Percentiles rank a stretch among this genome's conserved stretches.
Conservation (phyloP, 2,329 filamentous ascomycete genomes). For the Emergomyces orientalis region DNA sequence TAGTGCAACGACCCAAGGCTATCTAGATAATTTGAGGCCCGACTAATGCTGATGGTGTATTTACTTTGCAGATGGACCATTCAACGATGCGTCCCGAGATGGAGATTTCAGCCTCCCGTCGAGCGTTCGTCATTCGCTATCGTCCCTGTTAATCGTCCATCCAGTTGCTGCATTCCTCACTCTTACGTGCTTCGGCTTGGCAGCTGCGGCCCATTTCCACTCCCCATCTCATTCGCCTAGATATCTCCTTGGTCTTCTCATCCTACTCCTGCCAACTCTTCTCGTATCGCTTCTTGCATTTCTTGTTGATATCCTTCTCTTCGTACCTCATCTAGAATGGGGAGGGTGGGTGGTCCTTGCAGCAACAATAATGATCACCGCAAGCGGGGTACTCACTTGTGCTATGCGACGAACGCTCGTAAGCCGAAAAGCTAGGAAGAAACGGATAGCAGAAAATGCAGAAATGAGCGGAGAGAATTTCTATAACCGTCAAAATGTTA, state of each 20-base stretch:
- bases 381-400: conserved; percentile 77
- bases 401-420: conserved; percentile 90
- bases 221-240: conserved; percentile 79
- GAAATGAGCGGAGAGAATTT: conserved; percentile 96
- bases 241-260: conserved; percentile 75
- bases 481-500: conserved; percentile 55
- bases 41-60: background rate
- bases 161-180: conserved; percentile 81
- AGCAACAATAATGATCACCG: conserved; percentile 73
- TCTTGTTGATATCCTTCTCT: conserved; percentile 84
- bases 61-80: conserved; percentile 37
- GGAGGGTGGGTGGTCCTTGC: conserved; percentile 88
- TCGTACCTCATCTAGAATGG: conserved; percentile 89
- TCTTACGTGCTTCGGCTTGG: conserved; percentile 72
- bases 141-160: conserved; percentile 82
- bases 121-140: conserved; percentile 58
- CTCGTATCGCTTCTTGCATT: conserved; percentile 78
- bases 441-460: conserved; percentile 82
- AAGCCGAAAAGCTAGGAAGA: conserved; percentile 84
- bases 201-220: conserved; percentile 75
- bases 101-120: conserved; percentile 56
- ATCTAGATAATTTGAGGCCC: background rate
- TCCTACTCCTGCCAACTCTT: conserved; percentile 77
- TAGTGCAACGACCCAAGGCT: background rate
- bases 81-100: conserved; percentile 35